These are phyloP conservation scores for Cucumis melo DNA, from an alignment of 306 rosid species.

Conservation along the genomic window DNA sequence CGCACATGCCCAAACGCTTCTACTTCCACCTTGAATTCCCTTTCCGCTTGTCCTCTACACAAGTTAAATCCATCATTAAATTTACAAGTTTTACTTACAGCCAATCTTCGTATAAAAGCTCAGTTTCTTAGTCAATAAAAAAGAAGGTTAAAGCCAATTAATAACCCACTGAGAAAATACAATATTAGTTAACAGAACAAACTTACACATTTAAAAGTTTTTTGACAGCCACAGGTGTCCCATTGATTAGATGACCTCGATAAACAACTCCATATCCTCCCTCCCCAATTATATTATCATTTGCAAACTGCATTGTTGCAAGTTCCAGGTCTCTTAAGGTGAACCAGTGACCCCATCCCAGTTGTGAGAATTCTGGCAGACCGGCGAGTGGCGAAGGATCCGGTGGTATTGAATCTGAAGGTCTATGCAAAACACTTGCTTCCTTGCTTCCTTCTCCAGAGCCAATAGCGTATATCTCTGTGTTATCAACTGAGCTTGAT, in stretches of 20 bases:
- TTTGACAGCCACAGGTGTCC: conserved; percentile 81
- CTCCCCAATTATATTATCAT: conserved; percentile 79
- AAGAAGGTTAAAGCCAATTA: neutral
- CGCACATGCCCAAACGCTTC: conserved; percentile 95
- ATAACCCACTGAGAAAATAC: neutral
- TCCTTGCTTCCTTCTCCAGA: conserved; percentile 61
- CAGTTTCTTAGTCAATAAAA: neutral
- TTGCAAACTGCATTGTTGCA: conserved; percentile 73
- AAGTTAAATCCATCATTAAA: neutral
- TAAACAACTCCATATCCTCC: conserved; percentile 95
- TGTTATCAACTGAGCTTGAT: conserved; percentile 53
- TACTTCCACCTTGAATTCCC: conserved; percentile 91
- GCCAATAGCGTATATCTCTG: conserved; percentile 43
- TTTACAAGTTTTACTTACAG: neutral
- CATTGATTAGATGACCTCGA: conserved; percentile 62
- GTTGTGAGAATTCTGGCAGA: conserved; percentile 84
- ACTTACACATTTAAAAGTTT: conserved; percentile 88
- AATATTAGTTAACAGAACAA: neutral
- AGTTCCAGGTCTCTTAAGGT: conserved; percentile 81
- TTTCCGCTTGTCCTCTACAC: conserved; percentile 85
- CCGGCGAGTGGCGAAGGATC: conserved; percentile 68
- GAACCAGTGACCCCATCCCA: conserved; percentile 99
- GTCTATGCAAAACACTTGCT: conserved; percentile 13
- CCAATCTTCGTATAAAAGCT: neutral
- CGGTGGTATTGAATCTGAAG: conserved; percentile 29